Conservation (phyloP, 148 eudicot genomes). For the Chenopodium album region DNA sequence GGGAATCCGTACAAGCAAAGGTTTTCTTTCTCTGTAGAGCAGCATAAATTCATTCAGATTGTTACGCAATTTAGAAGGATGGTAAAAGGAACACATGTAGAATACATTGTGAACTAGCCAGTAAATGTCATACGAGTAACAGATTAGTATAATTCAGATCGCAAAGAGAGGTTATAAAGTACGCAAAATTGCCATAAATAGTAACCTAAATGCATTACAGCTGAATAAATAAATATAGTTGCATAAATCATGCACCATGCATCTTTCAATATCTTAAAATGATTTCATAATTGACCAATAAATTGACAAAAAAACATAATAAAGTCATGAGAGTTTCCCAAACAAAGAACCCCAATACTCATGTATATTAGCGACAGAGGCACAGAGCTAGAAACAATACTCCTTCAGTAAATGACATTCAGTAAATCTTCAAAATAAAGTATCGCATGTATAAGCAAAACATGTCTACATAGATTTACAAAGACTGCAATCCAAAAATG, state of each 20-base stretch:
- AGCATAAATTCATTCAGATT: slow-evolving; percentile 9
- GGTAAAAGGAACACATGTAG: neutral
- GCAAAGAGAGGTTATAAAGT: neutral
- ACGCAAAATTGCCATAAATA: neutral
- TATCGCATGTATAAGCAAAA: neutral
- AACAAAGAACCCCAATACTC: neutral
- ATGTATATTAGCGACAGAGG: too few species aligned
- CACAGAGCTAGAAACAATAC: neutral
- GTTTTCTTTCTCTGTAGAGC: slow-evolving; percentile 74
- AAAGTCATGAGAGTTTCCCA: neutral
- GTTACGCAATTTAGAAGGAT: neutral
- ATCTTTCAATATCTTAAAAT: neutral
- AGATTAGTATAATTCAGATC: neutral
- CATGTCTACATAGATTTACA: neutral
- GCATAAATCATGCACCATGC: neutral
- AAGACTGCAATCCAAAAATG: neutral
- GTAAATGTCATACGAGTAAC: neutral
- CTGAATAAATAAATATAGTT: neutral
- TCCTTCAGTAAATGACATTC: neutral
- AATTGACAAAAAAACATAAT: neutral
- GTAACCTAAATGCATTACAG: neutral
- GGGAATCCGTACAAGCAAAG: slow-evolving; percentile 90
- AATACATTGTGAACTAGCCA: neutral
- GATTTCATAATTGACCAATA: neutral
- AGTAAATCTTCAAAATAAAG: neutral